A percentile compares a stretch with the other conserved stretches of the same genome.
Conservation (phyloP, 805 yeast species). For the Yamadazyma endophytica region DNA sequence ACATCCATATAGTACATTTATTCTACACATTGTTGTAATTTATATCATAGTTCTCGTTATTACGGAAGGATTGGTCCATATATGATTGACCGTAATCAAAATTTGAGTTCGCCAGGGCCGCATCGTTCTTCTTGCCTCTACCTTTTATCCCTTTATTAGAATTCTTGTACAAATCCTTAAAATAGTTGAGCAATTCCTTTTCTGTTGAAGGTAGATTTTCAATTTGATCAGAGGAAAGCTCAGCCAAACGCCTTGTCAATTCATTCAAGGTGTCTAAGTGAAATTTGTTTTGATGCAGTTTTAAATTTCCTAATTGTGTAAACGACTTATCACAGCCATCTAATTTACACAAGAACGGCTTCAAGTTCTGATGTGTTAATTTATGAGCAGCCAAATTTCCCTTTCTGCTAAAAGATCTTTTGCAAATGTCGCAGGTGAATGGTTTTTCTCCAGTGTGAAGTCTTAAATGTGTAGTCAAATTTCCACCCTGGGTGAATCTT, state of each 20-base stretch:
- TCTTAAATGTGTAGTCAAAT: constrained; percentile 77
- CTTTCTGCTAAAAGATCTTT: constrained; percentile 76
- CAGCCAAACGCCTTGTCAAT: constrained; percentile 65
- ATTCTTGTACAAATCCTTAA: constrained; percentile 78
- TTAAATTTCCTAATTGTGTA: constrained; percentile 89
- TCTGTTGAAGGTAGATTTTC: constrained; percentile 58
- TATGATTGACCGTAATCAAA: background rate
- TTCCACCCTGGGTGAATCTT: constrained; percentile 86
- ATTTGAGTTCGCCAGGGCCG: background rate
- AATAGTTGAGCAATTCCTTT: constrained; percentile 66
- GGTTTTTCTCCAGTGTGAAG: constrained; percentile 94
- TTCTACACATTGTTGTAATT: too few relatives aligned
- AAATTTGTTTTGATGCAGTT: constrained; percentile 90
- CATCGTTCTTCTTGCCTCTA: constrained; percentile 57
- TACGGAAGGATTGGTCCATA: background rate
- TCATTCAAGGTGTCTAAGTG: constrained; percentile 68
- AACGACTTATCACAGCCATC: constrained; percentile 81
- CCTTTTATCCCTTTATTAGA: constrained; percentile 91
- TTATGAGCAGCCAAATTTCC: constrained; percentile 89
- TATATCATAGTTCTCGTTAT: background rate
- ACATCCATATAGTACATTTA: too few relatives aligned
- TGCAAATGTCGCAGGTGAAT: constrained; percentile 72
- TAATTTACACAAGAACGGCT: constrained; percentile 75
- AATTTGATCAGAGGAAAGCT: constrained; percentile 44
- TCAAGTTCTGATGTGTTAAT: constrained; percentile 72